Conservation (phyloP, 371 early-diverging fungal genomes). For the Mucor irregularis region DNA sequence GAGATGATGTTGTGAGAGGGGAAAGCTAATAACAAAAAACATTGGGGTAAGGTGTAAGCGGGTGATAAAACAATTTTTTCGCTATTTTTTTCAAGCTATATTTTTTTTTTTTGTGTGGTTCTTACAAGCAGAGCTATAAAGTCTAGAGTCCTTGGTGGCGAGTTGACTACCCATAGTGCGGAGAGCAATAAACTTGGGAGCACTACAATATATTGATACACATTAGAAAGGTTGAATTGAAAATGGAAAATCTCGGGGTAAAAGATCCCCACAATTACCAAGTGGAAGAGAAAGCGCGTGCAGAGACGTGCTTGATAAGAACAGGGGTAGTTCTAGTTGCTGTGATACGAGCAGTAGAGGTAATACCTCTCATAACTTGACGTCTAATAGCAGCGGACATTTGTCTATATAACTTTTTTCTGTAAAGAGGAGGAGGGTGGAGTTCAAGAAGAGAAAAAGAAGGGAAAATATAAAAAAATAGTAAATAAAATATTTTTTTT, state of each 20-base stretch:
- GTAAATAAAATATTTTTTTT: slow-evolving; percentile 5
- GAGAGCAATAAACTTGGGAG: slow-evolving; percentile 47
- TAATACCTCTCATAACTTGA: slow-evolving; percentile 45
- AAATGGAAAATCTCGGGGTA: neutral
- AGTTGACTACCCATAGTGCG: slow-evolving; percentile 42
- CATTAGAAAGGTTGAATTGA: neutral
- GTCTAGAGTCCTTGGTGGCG: slow-evolving; percentile 35
- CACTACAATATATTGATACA: slow-evolving; percentile 17
- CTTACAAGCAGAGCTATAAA: slow-evolving; percentile 69
- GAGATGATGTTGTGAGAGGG: slow-evolving; percentile 89
- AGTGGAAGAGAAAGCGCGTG: slow-evolving; percentile 40
- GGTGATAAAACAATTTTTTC: too few relatives aligned
- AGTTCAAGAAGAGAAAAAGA: neutral
- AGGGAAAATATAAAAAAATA: slow-evolving; percentile 9
- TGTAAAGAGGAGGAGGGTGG: neutral
- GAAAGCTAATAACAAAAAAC: slow-evolving; percentile 52
- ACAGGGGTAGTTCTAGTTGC: slow-evolving; percentile 42
- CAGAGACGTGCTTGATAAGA: slow-evolving; percentile 29
- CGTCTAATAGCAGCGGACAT: slow-evolving; percentile 48
- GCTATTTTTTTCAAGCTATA: too few relatives aligned
- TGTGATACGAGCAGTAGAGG: slow-evolving; percentile 40
- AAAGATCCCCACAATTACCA: slow-evolving; percentile 25
- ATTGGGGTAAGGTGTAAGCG: neutral
- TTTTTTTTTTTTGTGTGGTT: neutral
- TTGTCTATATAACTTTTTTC: neutral